A percentile compares a stretch with the other conserved stretches of the same genome.
Evolutionary conservation across 2,329 filamentous ascomycete species (phyloP).

Genomic region (Penicillium sp.): DNA sequence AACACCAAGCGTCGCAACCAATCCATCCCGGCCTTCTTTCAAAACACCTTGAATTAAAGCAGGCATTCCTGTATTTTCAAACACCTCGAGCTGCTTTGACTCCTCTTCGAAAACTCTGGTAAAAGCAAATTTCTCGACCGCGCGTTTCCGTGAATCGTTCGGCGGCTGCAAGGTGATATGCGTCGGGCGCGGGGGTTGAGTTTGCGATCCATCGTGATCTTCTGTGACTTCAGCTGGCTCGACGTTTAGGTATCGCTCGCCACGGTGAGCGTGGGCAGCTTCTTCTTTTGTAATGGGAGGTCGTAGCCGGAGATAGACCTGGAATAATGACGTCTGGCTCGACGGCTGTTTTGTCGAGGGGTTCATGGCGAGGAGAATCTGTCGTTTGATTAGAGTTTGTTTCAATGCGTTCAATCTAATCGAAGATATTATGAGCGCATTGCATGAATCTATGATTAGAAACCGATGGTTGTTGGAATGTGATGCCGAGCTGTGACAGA

Average conservation of each 20-base stretch:
- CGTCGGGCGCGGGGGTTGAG: constrained; percentile 45
- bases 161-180: constrained; percentile 77
- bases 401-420: not conserved
- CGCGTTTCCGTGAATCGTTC: constrained; percentile 75
- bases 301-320: constrained; percentile 83
- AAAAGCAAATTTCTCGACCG: constrained; percentile 90
- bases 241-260: constrained; percentile 72
- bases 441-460: not conserved
- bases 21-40: constrained; percentile 77
- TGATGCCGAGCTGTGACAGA: not conserved
- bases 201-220: constrained; percentile 32
- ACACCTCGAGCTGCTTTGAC: constrained; percentile 79
- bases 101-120: constrained; percentile 89
- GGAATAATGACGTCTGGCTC: constrained; percentile 64
- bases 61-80: constrained; percentile 72
- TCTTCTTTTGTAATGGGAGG: constrained; percentile 52
- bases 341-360: constrained; percentile 41
- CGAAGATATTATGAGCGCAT: not conserved
- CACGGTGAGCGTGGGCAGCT: constrained; percentile 25
- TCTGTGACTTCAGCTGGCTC: constrained; percentile 51
- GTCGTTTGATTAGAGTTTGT: not conserved
- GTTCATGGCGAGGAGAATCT: constrained; percentile 29
- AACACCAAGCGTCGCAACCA: constrained; percentile 87
- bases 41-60: constrained; percentile 77
- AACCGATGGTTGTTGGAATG: not conserved